Base-by-base conservation (phyloP, 345 rosid genomes). In the Lagerstroemia speciosa region DNA sequence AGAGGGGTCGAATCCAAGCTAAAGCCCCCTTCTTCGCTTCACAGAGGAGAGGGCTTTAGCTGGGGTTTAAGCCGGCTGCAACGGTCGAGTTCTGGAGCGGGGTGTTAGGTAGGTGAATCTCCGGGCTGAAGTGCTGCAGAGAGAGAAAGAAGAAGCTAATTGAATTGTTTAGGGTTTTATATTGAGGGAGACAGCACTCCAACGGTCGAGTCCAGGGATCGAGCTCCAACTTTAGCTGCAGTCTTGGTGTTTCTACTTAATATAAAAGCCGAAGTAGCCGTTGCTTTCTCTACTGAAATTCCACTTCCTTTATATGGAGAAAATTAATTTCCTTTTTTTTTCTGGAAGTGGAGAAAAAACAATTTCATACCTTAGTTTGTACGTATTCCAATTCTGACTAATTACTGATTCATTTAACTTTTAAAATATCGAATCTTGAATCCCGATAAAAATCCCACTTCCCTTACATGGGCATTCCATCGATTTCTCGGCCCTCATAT, bases 261-360 rank as follows among this genome's bases (percentile, higher is more conserved):
- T 34, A 58, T 27, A 27, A 30, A 58, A 1, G 43, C 57, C 70
- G 15, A 67, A 53, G 46, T 67, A 53, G 61, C 70, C 70, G 70
- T 67, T 67, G 45, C 12, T 46, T 67, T 38, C n/a, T n/a, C n/a
- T n/a, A n/a, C n/a, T n/a, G n/a, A 27, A 40, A 27, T n/a, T 38
- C 38, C 41, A 0, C 31, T 8, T 65, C 48, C 16, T 65, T 20
- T 65, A n/a, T n/a, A n/a, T n/a, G n/a, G n/a, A n/a, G n/a, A n/a
- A n/a, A n/a, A n/a, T n/a, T n/a, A n/a, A n/a, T n/a, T n/a, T n/a
- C n/a, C n/a, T n/a, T n/a, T n/a, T n/a, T n/a, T n/a, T n/a, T n/a
- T n/a, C n/a, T n/a, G n/a, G n/a, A n/a, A n/a, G n/a, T n/a, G n/a
- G n/a, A n/a, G n/a, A n/a, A n/a, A n/a, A n/a, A n/a, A n/a, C n/a